phyloP scores from a whole-genome alignment of 31 red algal genomes.

The Asparagopsis taxiformis region DNA sequence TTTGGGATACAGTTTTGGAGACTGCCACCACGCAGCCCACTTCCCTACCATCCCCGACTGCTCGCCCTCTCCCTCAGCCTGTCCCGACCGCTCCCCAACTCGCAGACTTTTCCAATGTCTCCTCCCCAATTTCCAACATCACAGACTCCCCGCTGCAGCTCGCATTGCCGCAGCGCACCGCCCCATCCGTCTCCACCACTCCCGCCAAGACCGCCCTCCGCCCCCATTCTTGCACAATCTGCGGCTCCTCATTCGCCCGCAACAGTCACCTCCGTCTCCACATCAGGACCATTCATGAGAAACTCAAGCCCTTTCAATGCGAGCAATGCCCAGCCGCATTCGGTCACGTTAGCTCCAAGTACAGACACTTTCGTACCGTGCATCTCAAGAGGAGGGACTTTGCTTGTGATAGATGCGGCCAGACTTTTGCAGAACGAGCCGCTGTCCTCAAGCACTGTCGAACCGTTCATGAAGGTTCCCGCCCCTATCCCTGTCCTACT shows the following conservation, averaged over 20 bases:
- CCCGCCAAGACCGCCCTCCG: not conserved
- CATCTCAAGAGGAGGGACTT: conserved; percentile 65
- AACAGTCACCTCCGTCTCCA: conserved; percentile 61
- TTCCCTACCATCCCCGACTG: conserved; percentile 3
- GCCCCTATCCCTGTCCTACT: conserved; percentile 56
- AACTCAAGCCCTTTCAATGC: conserved; percentile 70
- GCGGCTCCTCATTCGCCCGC: conserved; percentile 48
- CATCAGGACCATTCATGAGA: conserved; percentile 71
- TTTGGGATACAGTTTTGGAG: conserved; percentile 55
- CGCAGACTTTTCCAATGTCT: not conserved
- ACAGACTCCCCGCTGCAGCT: not conserved
- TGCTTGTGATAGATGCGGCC: conserved; percentile 50
- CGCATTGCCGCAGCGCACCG: no score
- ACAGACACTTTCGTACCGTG: conserved; percentile 70
- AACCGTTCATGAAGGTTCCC: conserved; percentile 57
- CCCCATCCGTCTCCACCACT: not conserved
- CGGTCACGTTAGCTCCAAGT: conserved; percentile 51
- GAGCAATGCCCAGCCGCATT: conserved; percentile 65
- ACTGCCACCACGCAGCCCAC: not conserved
- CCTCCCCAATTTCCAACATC: not conserved
- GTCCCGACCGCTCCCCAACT: not conserved
- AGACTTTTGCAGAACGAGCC: conserved; percentile 59
- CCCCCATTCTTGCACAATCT: conserved; percentile 28
- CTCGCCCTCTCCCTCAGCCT: not conserved
- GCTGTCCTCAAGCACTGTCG: conserved; percentile 64